These are phyloP conservation scores for Pythium insidiosum DNA, from an alignment of 352 stramenopile species.

Conservation along the genomic window DNA sequence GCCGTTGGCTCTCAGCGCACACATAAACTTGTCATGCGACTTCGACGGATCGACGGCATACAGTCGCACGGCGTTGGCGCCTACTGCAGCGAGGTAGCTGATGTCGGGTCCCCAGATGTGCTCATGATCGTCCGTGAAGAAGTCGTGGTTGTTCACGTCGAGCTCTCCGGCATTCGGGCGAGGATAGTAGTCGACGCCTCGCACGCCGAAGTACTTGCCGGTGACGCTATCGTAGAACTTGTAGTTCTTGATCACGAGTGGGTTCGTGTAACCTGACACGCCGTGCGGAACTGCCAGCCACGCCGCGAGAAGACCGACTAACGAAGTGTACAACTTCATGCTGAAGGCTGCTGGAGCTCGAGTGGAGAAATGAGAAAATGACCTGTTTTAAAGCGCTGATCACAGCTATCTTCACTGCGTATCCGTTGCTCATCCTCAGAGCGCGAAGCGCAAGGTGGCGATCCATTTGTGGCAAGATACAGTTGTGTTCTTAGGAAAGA, in stretches of 20 bases:
- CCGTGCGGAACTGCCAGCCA: too few relatives aligned
- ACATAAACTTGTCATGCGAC: constrained; percentile 85
- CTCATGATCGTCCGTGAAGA: constrained; percentile 64
- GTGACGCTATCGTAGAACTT: constrained; percentile 72
- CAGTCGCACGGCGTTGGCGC: constrained; percentile 71
- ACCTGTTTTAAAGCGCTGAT: too few relatives aligned
- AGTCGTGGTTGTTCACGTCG: constrained; percentile 72
- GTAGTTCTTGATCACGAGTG: constrained; percentile 60
- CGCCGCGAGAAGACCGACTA: too few relatives aligned
- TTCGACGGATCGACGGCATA: constrained; percentile 68
- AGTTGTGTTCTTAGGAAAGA: too few relatives aligned
- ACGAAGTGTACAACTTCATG: too few relatives aligned
- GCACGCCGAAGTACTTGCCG: constrained; percentile 59
- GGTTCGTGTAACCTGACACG: too few relatives aligned
- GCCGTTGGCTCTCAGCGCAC: constrained; percentile 53
- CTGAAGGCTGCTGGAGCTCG: too few relatives aligned
- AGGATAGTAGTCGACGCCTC: constrained; percentile 83
- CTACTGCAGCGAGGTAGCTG: constrained; percentile 50
- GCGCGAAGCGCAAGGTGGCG: too few relatives aligned
- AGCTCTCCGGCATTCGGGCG: constrained; percentile 57
- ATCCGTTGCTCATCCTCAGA: too few relatives aligned
- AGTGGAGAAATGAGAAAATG: too few relatives aligned
- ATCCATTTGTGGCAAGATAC: too few relatives aligned
- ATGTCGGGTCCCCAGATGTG: constrained; percentile 70
- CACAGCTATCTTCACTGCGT: too few relatives aligned